Evolutionary conservation across 805 yeast species (phyloP).

Genomic region (Metschnikowia cerradonensis): DNA sequence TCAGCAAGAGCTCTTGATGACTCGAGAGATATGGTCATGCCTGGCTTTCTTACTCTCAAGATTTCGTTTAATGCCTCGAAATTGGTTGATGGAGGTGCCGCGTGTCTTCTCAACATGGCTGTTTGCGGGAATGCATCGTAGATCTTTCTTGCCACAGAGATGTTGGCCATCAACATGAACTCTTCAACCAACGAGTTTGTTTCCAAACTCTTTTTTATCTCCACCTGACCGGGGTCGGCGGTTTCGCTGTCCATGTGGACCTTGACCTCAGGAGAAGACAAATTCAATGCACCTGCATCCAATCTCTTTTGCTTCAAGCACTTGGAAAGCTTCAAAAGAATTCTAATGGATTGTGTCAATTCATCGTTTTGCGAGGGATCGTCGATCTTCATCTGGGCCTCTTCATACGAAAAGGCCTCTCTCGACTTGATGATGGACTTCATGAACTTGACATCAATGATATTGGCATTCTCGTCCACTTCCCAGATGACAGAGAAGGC

Average conservation of each 20-base stretch:
- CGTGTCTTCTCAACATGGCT: constrained; percentile 97
- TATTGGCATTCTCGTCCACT: constrained; percentile 78
- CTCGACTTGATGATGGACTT: constrained; percentile 88
- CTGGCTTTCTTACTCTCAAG: constrained; percentile 69
- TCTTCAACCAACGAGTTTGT: constrained; percentile 97
- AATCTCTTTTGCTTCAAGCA: constrained; percentile 79
- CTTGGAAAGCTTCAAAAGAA: constrained; percentile 72
- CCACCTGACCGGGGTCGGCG: constrained; percentile 94
- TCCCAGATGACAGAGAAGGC: constrained; percentile 98
- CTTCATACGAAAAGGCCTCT: constrained; percentile 91
- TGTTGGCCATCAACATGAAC: constrained; percentile 96
- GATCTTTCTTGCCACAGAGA: constrained; percentile 90
- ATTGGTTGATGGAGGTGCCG: constrained; percentile 93
- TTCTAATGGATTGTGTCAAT: constrained; percentile 84
- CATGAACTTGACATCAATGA: constrained; percentile 71
- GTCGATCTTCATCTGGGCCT: constrained; percentile 89
- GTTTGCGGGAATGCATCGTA: constrained; percentile 94
- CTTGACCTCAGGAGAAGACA: constrained; percentile 97
- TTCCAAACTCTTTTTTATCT: constrained; percentile 78
- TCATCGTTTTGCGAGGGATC: constrained; percentile 74
- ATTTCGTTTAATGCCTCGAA: constrained; percentile 88
- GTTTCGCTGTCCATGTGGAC: constrained; percentile 97
- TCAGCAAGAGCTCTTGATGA: constrained; percentile 90
- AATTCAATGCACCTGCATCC: constrained; percentile 92
- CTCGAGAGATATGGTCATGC: constrained; percentile 70